Conservation (phyloP, 192 early-diverging fungal genomes). For the Mortierella antarctica region DNA sequence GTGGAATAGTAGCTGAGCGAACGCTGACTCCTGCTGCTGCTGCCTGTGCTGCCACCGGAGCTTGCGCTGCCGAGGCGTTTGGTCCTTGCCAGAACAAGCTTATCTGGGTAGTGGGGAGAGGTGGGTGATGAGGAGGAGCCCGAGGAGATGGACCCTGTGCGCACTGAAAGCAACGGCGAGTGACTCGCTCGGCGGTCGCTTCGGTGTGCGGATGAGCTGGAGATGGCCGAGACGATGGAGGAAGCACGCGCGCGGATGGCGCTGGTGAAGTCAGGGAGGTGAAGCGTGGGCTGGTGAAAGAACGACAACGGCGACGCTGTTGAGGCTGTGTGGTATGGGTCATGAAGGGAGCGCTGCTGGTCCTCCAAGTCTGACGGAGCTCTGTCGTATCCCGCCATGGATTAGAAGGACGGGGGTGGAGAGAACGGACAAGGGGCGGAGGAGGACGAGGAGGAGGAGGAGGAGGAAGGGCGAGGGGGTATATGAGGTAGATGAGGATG, state of each 20-base stretch:
- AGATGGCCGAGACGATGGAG: constrained; percentile 7
- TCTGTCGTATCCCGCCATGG: constrained; percentile 9
- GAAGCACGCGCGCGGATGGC: constrained; percentile 14
- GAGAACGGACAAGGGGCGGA: neutral
- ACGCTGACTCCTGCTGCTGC: constrained; percentile 6
- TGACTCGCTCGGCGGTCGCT: neutral
- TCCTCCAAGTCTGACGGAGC: constrained; percentile 12
- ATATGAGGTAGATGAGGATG: neutral
- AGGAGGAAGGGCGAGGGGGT: constrained; percentile 3
- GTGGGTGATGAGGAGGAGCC: neutral
- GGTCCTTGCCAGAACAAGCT: neutral
- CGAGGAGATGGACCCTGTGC: neutral
- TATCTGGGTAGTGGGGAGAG: neutral
- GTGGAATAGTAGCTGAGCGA: neutral
- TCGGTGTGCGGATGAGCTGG: neutral
- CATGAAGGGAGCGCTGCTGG: neutral
- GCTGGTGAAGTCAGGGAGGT: constrained; percentile 11
- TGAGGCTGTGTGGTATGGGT: neutral
- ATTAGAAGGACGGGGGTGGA: neutral
- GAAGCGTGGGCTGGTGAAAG: neutral
- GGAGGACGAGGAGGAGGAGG: neutral
- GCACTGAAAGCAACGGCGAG: no score
- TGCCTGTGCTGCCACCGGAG: neutral
- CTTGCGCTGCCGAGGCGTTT: neutral
- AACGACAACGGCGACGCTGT: constrained; percentile 1